Conservation (phyloP, 2,329 filamentous ascomycete species). For the Pseudogymnoascus sp. region DNA sequence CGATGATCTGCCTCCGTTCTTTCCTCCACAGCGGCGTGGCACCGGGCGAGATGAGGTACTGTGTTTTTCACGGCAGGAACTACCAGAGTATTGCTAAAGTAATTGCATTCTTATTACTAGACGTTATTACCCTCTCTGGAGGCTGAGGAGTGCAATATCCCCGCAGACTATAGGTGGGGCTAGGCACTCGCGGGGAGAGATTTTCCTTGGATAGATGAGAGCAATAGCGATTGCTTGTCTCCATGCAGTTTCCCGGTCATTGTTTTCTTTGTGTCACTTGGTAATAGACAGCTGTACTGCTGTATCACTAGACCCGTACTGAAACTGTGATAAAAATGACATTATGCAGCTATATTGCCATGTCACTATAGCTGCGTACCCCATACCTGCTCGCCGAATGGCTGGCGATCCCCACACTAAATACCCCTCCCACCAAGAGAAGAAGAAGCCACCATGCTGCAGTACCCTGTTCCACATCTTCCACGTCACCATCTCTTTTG, state of each 20-base stretch:
- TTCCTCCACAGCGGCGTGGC: not conserved
- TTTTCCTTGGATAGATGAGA: not conserved
- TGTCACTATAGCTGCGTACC: not conserved
- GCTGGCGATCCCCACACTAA: not conserved
- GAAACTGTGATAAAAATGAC: not conserved
- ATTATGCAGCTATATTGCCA: not conserved
- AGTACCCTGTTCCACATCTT: not conserved
- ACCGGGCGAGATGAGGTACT: not conserved
- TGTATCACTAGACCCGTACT: not conserved
- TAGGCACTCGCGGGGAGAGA: not conserved
- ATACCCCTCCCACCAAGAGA: not conserved
- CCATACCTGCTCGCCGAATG: not conserved
- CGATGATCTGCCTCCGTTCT: not conserved
- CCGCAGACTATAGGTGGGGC: not conserved
- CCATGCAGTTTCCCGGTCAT: not conserved
- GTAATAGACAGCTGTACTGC: not conserved
- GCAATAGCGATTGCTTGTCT: not conserved
- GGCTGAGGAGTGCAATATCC: not conserved
- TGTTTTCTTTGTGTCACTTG: not conserved
- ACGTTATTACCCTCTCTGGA: not conserved
- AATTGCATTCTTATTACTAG: not conserved
- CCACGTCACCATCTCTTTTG: not conserved
- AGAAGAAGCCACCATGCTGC: not conserved
- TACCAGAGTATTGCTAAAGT: not conserved
- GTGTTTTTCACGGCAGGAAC: not conserved